Percentiles rank a stretch among this genome's conserved stretches.
These are phyloP conservation scores for Primulina eburnea DNA, from an alignment of 257 asterid genomes.

Conservation along the genomic window DNA sequence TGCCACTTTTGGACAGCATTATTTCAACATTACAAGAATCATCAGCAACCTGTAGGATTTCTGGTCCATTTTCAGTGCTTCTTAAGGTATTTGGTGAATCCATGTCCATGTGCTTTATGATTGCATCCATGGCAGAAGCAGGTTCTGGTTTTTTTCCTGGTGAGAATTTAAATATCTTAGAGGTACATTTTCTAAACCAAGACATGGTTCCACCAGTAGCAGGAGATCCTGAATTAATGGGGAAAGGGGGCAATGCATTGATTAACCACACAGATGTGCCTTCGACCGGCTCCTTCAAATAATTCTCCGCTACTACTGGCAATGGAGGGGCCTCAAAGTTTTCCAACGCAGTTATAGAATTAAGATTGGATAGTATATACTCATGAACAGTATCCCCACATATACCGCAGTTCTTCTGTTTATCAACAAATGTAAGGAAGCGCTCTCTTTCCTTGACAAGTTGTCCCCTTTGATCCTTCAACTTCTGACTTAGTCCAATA, in stretches of 20 bases:
- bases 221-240: constrained; percentile 50
- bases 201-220: constrained; percentile 71
- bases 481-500: constrained; percentile 67
- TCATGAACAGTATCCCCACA: constrained; percentile 71
- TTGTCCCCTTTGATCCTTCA: constrained; percentile 43
- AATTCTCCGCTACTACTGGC: constrained; percentile 58
- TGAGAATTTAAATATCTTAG: constrained; percentile 72
- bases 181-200: constrained; percentile 84
- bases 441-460: constrained; percentile 70
- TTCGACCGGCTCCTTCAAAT: constrained; percentile 42
- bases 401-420: constrained; percentile 56
- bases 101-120: too few species aligned
- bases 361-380: constrained; percentile 72
- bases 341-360: constrained; percentile 45
- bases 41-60: not conserved
- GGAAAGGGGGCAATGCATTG: constrained; percentile 44
- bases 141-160: constrained; percentile 66
- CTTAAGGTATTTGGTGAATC: not conserved
- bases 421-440: constrained; percentile 67
- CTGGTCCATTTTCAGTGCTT: not conserved
- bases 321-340: constrained; percentile 56
- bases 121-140: constrained; percentile 36
- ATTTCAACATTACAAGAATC: not conserved
- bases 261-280: constrained; percentile 39
- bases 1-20: not conserved